Percentiles rank a stretch among this genome's conserved stretches.
These are phyloP conservation scores for Asterochloris erici DNA, from an alignment of 139 green algal genomes.

Conservation along the genomic window DNA sequence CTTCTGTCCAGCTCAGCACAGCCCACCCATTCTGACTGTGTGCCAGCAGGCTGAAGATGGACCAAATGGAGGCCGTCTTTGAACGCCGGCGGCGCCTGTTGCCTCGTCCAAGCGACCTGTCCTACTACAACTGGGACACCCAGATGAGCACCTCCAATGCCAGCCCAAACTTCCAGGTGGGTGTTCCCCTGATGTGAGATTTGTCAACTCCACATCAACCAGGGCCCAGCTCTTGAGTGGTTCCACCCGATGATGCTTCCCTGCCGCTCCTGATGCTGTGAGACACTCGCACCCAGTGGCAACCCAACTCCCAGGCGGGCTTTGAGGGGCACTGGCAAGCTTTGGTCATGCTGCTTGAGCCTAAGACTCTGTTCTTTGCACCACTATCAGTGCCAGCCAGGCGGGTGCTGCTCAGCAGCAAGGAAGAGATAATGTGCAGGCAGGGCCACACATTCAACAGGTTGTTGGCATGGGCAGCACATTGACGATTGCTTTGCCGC, in stretches of 20 bases:
- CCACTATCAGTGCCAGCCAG: too few species aligned
- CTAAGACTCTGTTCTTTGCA: too few species aligned
- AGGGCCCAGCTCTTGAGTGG: conserved; percentile 25
- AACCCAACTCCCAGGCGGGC: conserved; percentile 79
- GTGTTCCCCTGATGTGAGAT: not conserved
- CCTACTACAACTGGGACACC: conserved; percentile 92
- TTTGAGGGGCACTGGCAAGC: too few species aligned
- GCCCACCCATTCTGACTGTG: not conserved
- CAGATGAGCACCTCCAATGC: conserved; percentile 73
- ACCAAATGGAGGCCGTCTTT: conserved; percentile 80
- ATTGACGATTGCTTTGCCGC: too few species aligned
- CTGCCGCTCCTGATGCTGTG: conserved; percentile 91
- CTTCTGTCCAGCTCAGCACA: too few species aligned
- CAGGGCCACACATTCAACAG: too few species aligned
- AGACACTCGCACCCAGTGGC: conserved; percentile 71
- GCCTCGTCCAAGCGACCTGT: conserved; percentile 74
- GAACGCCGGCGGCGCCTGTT: conserved; percentile 67
- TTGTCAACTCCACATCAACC: too few species aligned
- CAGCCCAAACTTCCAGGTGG: conserved; percentile 82
- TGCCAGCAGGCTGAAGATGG: conserved; percentile 25
- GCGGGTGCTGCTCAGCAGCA: too few species aligned
- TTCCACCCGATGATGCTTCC: conserved; percentile 73
- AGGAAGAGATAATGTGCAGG: too few species aligned
- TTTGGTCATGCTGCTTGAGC: too few species aligned
- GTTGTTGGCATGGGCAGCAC: too few species aligned